These are phyloP conservation scores for Pistacia integerrima DNA, from an alignment of 345 rosid genomes.

Conservation along the genomic window DNA sequence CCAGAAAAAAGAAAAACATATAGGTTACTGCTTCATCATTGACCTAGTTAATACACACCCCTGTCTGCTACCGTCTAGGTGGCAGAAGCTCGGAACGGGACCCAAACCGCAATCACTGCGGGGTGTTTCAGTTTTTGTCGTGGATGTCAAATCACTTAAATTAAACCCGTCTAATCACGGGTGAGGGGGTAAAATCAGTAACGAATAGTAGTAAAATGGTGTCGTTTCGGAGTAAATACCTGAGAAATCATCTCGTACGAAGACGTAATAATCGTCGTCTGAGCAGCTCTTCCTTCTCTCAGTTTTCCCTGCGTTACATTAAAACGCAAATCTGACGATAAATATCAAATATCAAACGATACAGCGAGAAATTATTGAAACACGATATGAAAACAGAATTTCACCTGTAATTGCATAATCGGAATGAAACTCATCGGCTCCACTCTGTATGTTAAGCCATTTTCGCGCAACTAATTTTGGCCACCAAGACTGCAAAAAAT, in stretches of 20 bases:
- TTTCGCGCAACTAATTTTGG: slow-evolving; percentile 68
- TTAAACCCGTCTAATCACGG: slow-evolving; percentile 34
- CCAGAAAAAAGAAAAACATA: neutral
- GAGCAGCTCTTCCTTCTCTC: slow-evolving; percentile 78
- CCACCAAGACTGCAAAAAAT: slow-evolving; percentile 62
- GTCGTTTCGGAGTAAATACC: slow-evolving; percentile 37
- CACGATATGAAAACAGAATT: slow-evolving; percentile 10
- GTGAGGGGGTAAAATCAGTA: neutral
- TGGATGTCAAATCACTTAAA: slow-evolving; percentile 28
- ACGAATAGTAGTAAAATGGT: neutral
- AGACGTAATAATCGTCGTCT: slow-evolving; percentile 48
- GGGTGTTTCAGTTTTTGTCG: neutral
- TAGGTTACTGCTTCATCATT: neutral
- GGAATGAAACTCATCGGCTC: slow-evolving; percentile 69
- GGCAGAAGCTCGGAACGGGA: slow-evolving; percentile 20
- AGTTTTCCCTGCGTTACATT: slow-evolving; percentile 26
- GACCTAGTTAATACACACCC: neutral
- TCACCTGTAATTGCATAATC: slow-evolving; percentile 65
- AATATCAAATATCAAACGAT: neutral
- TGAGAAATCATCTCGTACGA: slow-evolving; percentile 58
- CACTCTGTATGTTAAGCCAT: slow-evolving; percentile 79
- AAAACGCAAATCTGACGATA: neutral
- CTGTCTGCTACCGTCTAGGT: slow-evolving; percentile 30
- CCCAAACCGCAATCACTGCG: slow-evolving; percentile 11
- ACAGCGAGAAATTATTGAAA: neutral